Evolutionary conservation across 2,329 filamentous ascomycete species (phyloP), one percentile per base, ranked within the genome.

Genomic region (Fusarium dimerum): DNA sequence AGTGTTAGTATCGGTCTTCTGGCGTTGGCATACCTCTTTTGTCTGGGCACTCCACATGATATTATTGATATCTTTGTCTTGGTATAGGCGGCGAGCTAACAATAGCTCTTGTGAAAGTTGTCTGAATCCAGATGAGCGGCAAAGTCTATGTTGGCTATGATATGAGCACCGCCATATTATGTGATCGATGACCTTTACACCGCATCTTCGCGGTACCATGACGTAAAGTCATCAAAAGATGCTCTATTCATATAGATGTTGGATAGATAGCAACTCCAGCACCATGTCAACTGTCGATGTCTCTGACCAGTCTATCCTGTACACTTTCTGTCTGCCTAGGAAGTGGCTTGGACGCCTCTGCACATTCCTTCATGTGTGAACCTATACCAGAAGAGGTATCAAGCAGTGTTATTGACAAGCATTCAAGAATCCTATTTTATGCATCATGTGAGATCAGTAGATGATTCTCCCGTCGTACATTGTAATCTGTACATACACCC

Each of bases 1-100:
- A 17, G 13, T 15, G 54, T 66, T 42, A 66, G 61, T 45, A 18
- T 39, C 29, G 36, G 43, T 11, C 17, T 10, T 13, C 20, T 6
- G 15, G 40, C 34, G 16, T 20, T n/a, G 30, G 59, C 63, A 32
- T 53, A 66, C 63, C 63, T 66, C 63, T 53, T 66, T 66, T 16
- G 40, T 49, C 26, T 61, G 60, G 29, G 46, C 52, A 48, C 56
- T 61, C 63, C 63, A 66, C 63, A 66, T 65, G 17, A 30, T 49
- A 9, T n/a, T 40, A n/a, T 40, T 40, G 26, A 8, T 41, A 15
- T 17, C 9, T 12, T 12, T 38, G 20, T 36, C 30, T 12, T 11
- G 13, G 32, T 15, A 12, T 15, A 36, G 9, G 32, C 13, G 32
- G 9, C 11, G 32, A 9, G 11, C 32, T 36, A 12, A 36, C 32